Base-by-base conservation (phyloP, 2,329 filamentous ascomycete genomes). In the Arthroderma sp. region DNA sequence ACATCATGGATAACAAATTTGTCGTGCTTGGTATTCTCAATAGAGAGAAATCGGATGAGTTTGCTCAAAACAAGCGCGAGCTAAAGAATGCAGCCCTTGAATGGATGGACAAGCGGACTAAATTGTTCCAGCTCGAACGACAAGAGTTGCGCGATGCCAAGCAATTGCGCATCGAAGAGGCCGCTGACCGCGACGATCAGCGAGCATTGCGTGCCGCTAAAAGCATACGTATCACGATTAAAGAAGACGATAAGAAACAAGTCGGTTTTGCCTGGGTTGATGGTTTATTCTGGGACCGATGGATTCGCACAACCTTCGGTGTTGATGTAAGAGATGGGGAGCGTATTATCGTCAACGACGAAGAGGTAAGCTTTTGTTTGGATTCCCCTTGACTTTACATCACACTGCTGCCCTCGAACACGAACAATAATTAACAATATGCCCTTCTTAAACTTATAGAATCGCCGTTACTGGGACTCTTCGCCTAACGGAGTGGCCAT, bases 261-360 rank as follows among this genome's bases (percentile, higher is more conserved):
- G 87, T 96, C 36, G 78, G 79, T 6, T 98, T 98, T 64, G 91
- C 91, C 8, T 98, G 91, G 91, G 86, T 96, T 8, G 91, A 98
- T 60, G 87, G 88, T 42, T 77, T 86, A 5, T 96, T 96, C 64
- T 98, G 91, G 91, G 88, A 96, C 65, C 78, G 89, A 50, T 98
- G 91, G 91, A 78, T 98, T 52, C 77, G 83, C 53, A 88, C 82
- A n/a, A 95, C 89, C 0, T 98, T 94, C 58, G 89, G 89, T 44
- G 83, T 96, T 53, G 84, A 93, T 55, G 80, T 91, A 30, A 72
- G 71, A 49, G 80, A 91, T 50, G 88, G 89, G 40, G 91, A 96
- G 63, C 79, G 86, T 50, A 85, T 98, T 45, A 83, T 98, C 48
- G 91, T 98, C 66, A 95, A 95, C 54, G 91, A 98, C 56, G 86